Evolutionary conservation across 257 asterid genomes (phyloP).

Genomic region (Rehmannia glutinosa): DNA sequence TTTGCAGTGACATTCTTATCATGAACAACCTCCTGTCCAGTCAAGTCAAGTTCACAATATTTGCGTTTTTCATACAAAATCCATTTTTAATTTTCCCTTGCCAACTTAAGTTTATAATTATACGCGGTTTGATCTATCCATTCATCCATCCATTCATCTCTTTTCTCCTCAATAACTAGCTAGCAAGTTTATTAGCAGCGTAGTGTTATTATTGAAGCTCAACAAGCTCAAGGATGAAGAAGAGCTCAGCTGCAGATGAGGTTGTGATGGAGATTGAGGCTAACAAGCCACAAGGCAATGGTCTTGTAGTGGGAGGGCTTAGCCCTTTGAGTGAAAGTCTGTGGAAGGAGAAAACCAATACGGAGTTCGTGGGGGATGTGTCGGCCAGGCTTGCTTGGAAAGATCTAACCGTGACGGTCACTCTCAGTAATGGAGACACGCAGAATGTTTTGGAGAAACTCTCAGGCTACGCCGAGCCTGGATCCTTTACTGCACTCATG

Average conservation of each 20-base stretch:
- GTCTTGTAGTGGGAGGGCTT: slow-evolving; percentile 74
- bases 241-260: slow-evolving; percentile 37
- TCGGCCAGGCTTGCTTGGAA: slow-evolving; percentile 90
- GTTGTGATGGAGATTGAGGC: slow-evolving; percentile 96
- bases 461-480: slow-evolving; percentile 90
- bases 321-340: slow-evolving; percentile 91
- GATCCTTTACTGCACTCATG: slow-evolving; percentile 91
- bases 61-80: slow-evolving; percentile 25
- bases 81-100: neutral
- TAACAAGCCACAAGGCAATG: slow-evolving; percentile 59
- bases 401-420: slow-evolving; percentile 82
- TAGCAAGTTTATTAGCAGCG: too few species aligned
- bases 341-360: slow-evolving; percentile 86
- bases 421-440: slow-evolving; percentile 66
- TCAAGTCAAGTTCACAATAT: slow-evolving; percentile 49
- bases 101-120: neutral
- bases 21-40: neutral
- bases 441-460: slow-evolving; percentile 78
- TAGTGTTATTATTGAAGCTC: too few species aligned
- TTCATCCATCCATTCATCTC: too few species aligned
- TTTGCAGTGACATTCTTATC: neutral
- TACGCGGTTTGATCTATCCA: too few species aligned
- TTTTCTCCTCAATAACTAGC: too few species aligned
- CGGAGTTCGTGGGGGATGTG: slow-evolving; percentile 80
- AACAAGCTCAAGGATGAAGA: slow-evolving; percentile 1